A percentile compares a stretch with the other conserved stretches of the same genome.
These are phyloP conservation scores for Fusarium metavorans DNA, from an alignment of 2,329 filamentous ascomycete species.

Conservation along the genomic window DNA sequence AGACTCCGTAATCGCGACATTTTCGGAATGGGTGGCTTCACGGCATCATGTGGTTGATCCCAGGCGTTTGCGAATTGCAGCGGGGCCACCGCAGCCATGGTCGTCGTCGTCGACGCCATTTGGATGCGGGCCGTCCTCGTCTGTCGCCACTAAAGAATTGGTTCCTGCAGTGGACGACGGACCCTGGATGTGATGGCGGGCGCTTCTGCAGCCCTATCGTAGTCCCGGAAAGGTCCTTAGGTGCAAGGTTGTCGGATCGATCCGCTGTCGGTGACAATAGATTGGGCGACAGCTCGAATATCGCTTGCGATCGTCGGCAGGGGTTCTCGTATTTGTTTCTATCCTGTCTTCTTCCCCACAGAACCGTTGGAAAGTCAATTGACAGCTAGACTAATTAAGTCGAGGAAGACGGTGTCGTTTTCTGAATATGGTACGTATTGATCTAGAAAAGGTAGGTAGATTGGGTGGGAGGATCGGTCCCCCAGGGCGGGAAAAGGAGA, in stretches of 20 bases:
- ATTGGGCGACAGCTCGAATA: constrained; percentile 17
- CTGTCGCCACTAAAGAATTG: constrained; percentile 22
- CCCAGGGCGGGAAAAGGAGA: not conserved
- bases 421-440: not conserved
- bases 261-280: constrained; percentile 24
- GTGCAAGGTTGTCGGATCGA: constrained; percentile 30
- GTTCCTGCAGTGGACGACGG: constrained; percentile 36
- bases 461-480: not conserved
- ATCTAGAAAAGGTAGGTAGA: not conserved
- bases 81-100: constrained; percentile 18
- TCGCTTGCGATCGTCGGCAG: constrained; percentile 33
- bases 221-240: constrained; percentile 18
- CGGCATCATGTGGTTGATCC: constrained; percentile 17
- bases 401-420: not conserved
- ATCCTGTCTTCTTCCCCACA: not conserved
- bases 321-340: constrained; percentile 23
- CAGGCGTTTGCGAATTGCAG: constrained; percentile 32
- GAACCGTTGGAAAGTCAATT: not conserved
- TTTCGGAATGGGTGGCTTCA: constrained; percentile 33
- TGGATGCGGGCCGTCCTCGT: constrained; percentile 2
- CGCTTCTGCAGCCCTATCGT: constrained; percentile 40
- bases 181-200: constrained; percentile 16
- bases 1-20: constrained; percentile 50
- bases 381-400: not conserved
- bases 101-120: constrained; percentile 26